Evolutionary conservation across 2,329 filamentous ascomycete species (phyloP), one percentile per base, ranked within the genome.

Genomic region (Zarea fungicola): DNA sequence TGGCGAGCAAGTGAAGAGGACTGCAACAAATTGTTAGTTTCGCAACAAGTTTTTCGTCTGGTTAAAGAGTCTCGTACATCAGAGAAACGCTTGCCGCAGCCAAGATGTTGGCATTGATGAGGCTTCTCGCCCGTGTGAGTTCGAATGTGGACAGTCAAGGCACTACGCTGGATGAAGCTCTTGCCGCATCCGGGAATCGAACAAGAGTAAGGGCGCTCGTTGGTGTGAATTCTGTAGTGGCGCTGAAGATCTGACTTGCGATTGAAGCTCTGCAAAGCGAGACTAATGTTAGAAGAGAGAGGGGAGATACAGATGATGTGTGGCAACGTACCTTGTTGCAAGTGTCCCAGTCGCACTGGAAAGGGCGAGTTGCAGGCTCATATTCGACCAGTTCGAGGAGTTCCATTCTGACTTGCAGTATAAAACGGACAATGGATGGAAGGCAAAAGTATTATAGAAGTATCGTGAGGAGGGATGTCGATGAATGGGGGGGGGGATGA

Each of bases 81-180:
- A 48, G 83, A 85, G 60, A 87, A 87, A 34, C 80, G 73, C 68
- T 86, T 87, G 37, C 78, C 80, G 58, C 83, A 87, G 18, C 79
- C 81, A 22, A 76, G 66, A 55, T 84, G 77, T 59, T 82, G 76
- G 59, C 84, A 87, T 57, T 81, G 76, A 56, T 87, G 82, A 51
- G 84, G 84, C 65, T 87, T 87, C 68, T 87, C 84, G 49, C 83
- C 82, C 1, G 82, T 86, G 55, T 86, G 84, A 11, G 82, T 86
- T 54, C 84, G 77, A 49, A 83, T 83, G 62, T 87, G 84, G 34
- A 87, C 83, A 3, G 82, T 86, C 56, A 87, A 65, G 32, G 83
- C 83, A 63, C 83, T 86, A 52, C 82, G 72, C 59, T 87, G 83
- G 55, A 86, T 86, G 63, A 87, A 87, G 64, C 80, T 82, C 68